Evolutionary conservation across 768 basidiomycete genomes (phyloP).

Genomic region (Kwoniella dejecticola): DNA sequence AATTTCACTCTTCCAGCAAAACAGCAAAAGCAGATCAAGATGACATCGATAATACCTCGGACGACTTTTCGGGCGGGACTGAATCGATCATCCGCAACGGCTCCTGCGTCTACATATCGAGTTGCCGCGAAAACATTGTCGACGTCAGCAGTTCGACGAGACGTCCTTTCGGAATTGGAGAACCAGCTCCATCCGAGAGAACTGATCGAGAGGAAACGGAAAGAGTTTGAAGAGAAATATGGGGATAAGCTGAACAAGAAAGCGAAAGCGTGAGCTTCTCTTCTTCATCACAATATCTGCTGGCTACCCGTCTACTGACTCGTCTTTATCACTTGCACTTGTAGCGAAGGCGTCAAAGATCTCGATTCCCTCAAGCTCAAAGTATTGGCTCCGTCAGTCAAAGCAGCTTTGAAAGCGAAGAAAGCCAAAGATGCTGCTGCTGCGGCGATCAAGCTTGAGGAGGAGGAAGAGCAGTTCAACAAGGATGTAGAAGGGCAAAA

Average conservation of each 20-base stretch:
- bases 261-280: slow-evolving; percentile 65
- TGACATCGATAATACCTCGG: slow-evolving; percentile 2
- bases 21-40: background rate
- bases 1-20: background rate
- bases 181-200: slow-evolving; percentile 46
- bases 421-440: slow-evolving; percentile 11
- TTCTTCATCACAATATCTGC: background rate
- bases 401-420: slow-evolving; percentile 25
- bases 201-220: slow-evolving; percentile 46
- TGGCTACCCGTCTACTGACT: background rate
- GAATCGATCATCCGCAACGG: too few species aligned
- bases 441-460: background rate
- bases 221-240: slow-evolving; percentile 59
- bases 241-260: slow-evolving; percentile 67
- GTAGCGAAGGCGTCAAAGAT: slow-evolving; percentile 57
- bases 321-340: background rate
- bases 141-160: slow-evolving; percentile 9
- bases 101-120: too few species aligned
- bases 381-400: slow-evolving; percentile 38
- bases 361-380: slow-evolving; percentile 57
- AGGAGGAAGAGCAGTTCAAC: slow-evolving; percentile 7
- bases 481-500: slow-evolving; percentile 3
- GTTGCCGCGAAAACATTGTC: slow-evolving; percentile 25
- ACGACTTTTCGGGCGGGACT: background rate
- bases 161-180: slow-evolving; percentile 36